Evolutionary conservation across 768 basidiomycete species (phyloP), one percentile per base, ranked within the genome.

Genomic region (Auriculariales sp.): DNA sequence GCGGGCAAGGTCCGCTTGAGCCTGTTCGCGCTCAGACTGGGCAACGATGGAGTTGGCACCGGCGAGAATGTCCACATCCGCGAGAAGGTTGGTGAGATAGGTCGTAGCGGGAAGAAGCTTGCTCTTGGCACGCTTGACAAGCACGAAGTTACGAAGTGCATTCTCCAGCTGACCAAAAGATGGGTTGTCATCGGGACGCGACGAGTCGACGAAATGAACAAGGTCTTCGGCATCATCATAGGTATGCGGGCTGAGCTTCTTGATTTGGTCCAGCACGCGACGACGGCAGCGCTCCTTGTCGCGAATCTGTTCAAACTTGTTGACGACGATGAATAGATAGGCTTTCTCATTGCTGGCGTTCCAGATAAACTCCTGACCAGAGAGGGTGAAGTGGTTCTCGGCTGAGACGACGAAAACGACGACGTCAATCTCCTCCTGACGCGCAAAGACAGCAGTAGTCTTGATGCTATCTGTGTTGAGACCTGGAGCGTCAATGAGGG

Each of bases 371-470:
- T 97, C 92, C 62, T 84, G 88, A 12, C 91, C 85, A 3, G 91
- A 94, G 17, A 93, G 74, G 0, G 95, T 99, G 64, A 99, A 94
- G 70, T 98, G 94, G 65, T 99, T 98, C 69, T 95, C 93, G 3
- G 95, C 91, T 0, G 88, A 91, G 46, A 95, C 92, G 56, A 97
- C 92, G 63, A 97, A 99, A 50, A 99, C 94, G 51, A 99, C 79
- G 22, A 99, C 94, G 62, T 99, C 95, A 39, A 99, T 98, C 66
- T 97, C 93, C 60, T 93, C 86, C 64, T 98, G 95, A 15, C 91
- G 86, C 29, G 93, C 78, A 57, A 99, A 98, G 47, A 95, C 71
- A 5, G 90, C 88, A 3, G 94, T 99, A 1, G 95, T 99, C 68
- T 94, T 85, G 60, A 92, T 59, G 52, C 81, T 88, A 65, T 99